A percentile compares a stretch with the other conserved stretches of the same genome.
Evolutionary conservation across 164 flowering plant genomes (phyloP).

Genomic region (Tetracentron sinense): DNA sequence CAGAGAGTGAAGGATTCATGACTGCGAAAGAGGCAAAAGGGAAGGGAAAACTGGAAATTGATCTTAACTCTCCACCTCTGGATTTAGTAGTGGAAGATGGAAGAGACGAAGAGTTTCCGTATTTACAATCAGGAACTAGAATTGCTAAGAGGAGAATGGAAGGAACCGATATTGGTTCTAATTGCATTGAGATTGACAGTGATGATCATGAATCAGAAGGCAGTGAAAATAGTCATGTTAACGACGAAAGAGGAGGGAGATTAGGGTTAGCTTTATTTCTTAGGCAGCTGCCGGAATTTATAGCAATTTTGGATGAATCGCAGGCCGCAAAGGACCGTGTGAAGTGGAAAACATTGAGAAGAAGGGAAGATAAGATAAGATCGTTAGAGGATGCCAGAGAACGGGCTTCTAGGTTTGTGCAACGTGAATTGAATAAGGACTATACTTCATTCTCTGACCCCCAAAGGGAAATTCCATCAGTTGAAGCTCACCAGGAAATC

Average conservation of each 20-base stretch:
- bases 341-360: neutral
- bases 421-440: conserved; percentile 27
- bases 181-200: conserved; percentile 10
- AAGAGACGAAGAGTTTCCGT: neutral
- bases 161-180: neutral
- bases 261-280: conserved; percentile 1
- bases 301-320: neutral
- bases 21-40: no score
- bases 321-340: neutral
- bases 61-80: neutral
- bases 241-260: conserved; percentile 2
- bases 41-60: neutral
- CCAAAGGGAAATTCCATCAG: conserved; percentile 21
- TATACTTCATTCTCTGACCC: conserved; percentile 5
- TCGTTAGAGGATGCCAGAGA: conserved; percentile 34
- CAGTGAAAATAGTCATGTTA: conserved; percentile 2
- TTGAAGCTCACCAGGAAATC: conserved; percentile 16
- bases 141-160: neutral
- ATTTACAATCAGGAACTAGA: neutral
- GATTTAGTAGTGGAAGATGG: neutral
- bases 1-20: no score
- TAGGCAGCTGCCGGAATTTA: neutral
- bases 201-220: conserved; percentile 1
- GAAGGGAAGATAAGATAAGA: conserved; percentile 19
- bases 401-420: conserved; percentile 58